These are phyloP conservation scores for Fomitopsis palustris DNA, from an alignment of 1,284 basidiomycete genomes.

Conservation along the genomic window DNA sequence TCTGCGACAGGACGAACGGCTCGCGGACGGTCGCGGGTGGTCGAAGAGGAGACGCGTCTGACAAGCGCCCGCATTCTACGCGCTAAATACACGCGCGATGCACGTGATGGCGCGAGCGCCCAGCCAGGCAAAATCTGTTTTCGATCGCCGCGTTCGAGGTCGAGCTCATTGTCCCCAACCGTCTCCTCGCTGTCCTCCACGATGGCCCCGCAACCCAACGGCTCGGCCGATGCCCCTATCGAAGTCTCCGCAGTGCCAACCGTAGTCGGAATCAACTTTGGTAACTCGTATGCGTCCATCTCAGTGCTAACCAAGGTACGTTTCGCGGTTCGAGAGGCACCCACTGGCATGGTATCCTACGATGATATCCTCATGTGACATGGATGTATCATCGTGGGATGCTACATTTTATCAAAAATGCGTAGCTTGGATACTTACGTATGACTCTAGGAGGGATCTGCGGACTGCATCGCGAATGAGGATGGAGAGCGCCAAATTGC, in stretches of 20 bases:
- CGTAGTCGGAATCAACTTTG: constrained; percentile 94
- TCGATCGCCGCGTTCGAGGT: background rate
- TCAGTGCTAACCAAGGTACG: constrained; percentile 92
- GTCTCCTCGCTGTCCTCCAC: background rate
- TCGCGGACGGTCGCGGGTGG: background rate
- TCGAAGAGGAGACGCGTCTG: background rate
- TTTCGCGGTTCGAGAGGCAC: constrained; percentile 8
- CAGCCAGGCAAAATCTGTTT: constrained; percentile 3
- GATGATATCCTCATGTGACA: background rate
- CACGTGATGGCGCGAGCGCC: background rate
- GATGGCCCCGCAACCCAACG: constrained; percentile 35
- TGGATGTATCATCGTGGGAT: background rate
- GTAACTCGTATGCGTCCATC: constrained; percentile 93
- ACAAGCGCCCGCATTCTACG: background rate
- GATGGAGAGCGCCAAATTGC: constrained; percentile 98
- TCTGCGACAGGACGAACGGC: background rate
- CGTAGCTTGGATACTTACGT: background rate
- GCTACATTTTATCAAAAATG: background rate
- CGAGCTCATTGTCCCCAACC: background rate
- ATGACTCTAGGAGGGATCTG: constrained; percentile 69
- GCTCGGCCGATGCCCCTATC: constrained; percentile 33
- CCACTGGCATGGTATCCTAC: background rate
- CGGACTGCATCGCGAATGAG: constrained; percentile 96
- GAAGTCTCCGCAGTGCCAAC: constrained; percentile 40
- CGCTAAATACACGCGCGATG: background rate